phyloP scores from a whole-genome alignment of 1,139 yeast genomes.

The Zygoascus hellenicus region DNA sequence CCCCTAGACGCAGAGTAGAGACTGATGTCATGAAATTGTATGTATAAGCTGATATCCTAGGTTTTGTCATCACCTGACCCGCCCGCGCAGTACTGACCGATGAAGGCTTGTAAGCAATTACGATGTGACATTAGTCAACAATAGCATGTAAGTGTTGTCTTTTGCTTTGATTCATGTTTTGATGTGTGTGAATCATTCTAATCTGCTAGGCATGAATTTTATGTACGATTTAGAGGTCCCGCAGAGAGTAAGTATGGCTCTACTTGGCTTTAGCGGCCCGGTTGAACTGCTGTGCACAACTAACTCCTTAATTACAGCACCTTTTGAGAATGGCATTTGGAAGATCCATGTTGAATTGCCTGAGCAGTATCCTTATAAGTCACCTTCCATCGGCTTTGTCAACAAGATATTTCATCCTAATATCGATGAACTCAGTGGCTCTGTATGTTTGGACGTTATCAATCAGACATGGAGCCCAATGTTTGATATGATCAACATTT shows the following conservation, averaged over 20 bases:
- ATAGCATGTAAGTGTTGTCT: slow-evolving; percentile 48
- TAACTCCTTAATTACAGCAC: slow-evolving; percentile 37
- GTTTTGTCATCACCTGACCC: background rate
- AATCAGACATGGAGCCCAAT: slow-evolving; percentile 98
- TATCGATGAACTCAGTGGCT: slow-evolving; percentile 66
- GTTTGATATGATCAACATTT: slow-evolving; percentile 86
- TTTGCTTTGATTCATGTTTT: background rate
- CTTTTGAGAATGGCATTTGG: slow-evolving; percentile 90
- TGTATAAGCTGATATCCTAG: slow-evolving; percentile 26
- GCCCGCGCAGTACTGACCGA: background rate
- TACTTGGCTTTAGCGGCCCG: background rate
- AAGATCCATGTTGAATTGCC: slow-evolving; percentile 90
- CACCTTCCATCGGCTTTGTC: slow-evolving; percentile 92
- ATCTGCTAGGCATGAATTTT: slow-evolving; percentile 59
- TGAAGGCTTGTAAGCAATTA: slow-evolving; percentile 79
- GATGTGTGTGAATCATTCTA: background rate
- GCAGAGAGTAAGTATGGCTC: slow-evolving; percentile 47
- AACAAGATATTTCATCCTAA: slow-evolving; percentile 94
- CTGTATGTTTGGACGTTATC: slow-evolving; percentile 93
- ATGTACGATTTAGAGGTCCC: slow-evolving; percentile 84
- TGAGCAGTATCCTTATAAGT: slow-evolving; percentile 90
- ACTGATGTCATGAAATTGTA: slow-evolving; percentile 94
- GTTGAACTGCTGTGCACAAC: too few species aligned
- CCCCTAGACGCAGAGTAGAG: slow-evolving; percentile 85
- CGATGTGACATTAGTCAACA: slow-evolving; percentile 79